Conservation (phyloP, 306 rosid genomes). For the Datisca glomerata region DNA sequence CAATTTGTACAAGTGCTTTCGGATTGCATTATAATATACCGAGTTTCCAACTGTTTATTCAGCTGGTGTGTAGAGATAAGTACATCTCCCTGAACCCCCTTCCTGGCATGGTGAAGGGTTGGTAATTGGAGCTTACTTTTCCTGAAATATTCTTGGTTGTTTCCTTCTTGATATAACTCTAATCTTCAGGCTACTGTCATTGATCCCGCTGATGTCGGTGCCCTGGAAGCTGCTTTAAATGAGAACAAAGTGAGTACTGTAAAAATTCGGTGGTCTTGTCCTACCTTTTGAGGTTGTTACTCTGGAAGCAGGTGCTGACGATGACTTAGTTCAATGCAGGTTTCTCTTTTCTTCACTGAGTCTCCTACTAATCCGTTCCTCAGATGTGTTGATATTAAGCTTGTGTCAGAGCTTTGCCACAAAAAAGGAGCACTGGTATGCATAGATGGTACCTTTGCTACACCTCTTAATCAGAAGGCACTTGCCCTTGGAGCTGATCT, state of each 20-base stretch:
- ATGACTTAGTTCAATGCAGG: constrained; percentile 34
- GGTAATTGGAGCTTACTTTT: background rate
- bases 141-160: background rate
- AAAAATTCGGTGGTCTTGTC: constrained; percentile 6
- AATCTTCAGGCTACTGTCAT: constrained; percentile 54
- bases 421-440: constrained; percentile 75
- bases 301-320: background rate
- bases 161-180: constrained; percentile 7
- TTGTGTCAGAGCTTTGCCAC: constrained; percentile 86
- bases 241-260: constrained; percentile 54
- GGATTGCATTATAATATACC: too few relatives aligned
- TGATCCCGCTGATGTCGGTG: constrained; percentile 77
- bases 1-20: too few relatives aligned
- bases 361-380: constrained; percentile 97
- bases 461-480: constrained; percentile 90
- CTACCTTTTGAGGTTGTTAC: constrained; percentile 1
- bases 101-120: too few relatives aligned
- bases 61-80: too few relatives aligned
- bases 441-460: constrained; percentile 94
- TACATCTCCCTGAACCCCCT: too few relatives aligned
- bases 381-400: constrained; percentile 86
- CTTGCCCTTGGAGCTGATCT: constrained; percentile 90
- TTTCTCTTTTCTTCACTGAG: constrained; percentile 85
- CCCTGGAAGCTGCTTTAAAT: constrained; percentile 61
- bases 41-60: too few relatives aligned